phyloP scores from a whole-genome alignment of 2,329 filamentous ascomycete genomes.

The Tolypocladium paradoxum region DNA sequence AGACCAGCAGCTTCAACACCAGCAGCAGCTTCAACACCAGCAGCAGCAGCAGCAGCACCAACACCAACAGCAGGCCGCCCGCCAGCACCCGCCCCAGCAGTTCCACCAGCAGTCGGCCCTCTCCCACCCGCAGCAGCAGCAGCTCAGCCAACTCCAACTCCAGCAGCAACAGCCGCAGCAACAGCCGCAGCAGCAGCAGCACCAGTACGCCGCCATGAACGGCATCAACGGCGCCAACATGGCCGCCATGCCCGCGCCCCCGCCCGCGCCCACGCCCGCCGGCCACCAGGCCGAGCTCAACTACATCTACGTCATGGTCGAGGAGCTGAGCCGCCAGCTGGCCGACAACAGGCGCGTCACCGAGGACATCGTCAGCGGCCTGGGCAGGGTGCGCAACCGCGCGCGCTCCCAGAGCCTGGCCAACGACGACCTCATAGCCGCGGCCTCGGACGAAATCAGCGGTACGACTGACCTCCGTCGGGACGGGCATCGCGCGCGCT shows the following conservation, averaged over 20 bases:
- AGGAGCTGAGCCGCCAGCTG: conserved; percentile 53
- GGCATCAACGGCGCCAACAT: conserved; percentile 38
- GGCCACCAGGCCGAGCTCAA: conserved; percentile 59
- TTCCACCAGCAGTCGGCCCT: conserved; percentile 1
- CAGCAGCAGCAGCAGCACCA: background rate
- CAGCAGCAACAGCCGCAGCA: conserved; percentile 7
- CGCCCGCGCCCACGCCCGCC: conserved; percentile 48
- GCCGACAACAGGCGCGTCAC: conserved; percentile 50
- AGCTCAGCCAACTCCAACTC: conserved; percentile 6
- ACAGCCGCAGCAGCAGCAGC: conserved; percentile 5
- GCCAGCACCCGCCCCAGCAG: conserved; percentile 1
- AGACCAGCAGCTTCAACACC: background rate
- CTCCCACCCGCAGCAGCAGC: conserved; percentile 1
- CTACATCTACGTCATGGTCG: conserved; percentile 58
- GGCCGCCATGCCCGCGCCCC: conserved; percentile 30
- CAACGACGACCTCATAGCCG: conserved; percentile 48
- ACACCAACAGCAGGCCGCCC: background rate
- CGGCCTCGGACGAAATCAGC: conserved; percentile 45
- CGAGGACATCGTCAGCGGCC: conserved; percentile 53
- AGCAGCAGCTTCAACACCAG: background rate
- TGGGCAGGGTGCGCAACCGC: conserved; percentile 49
- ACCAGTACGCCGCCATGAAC: conserved; percentile 28
- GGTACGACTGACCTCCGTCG: conserved; percentile 23
- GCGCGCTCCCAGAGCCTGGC: conserved; percentile 39
- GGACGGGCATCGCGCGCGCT: background rate